phyloP scores from a whole-genome alignment of 176 grass and related monocot genomes.

The Cenchrus purpureus region DNA sequence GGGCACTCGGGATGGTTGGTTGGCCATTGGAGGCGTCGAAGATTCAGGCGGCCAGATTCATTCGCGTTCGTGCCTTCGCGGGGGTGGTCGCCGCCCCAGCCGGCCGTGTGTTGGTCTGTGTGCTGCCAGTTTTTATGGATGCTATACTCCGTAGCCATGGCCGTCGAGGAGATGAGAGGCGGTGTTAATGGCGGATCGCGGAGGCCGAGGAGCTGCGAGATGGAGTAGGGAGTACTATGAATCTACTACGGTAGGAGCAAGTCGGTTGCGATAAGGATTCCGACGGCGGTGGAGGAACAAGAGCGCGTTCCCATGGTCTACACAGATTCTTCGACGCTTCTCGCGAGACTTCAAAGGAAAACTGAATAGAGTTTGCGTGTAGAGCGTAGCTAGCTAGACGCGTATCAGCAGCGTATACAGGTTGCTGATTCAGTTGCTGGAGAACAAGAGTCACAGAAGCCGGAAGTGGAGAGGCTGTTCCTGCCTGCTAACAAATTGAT shows the following conservation, averaged over 20 bases:
- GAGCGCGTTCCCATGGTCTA: neutral
- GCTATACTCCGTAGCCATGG: slow-evolving; percentile 37
- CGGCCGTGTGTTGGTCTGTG: slow-evolving; percentile 29
- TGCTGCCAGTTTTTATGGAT: slow-evolving; percentile 52
- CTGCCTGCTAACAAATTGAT: neutral
- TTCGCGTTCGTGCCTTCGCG: neutral
- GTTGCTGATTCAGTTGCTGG: neutral
- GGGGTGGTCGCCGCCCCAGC: neutral
- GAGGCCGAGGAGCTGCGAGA: slow-evolving; percentile 35
- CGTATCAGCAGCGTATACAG: neutral
- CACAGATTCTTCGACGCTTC: neutral
- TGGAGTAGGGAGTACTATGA: neutral
- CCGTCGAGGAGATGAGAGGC: slow-evolving; percentile 35
- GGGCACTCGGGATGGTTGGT: neutral
- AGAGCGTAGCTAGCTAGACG: neutral
- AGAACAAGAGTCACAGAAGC: neutral
- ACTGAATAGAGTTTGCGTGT: neutral
- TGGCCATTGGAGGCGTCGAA: slow-evolving; percentile 5
- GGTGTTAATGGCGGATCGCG: slow-evolving; percentile 47
- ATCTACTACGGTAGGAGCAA: slow-evolving; percentile 12
- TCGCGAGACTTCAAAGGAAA: neutral
- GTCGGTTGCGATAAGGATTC: slow-evolving; percentile 27
- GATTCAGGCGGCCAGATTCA: slow-evolving; percentile 58
- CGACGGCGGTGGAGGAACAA: neutral
- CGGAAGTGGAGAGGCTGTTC: neutral